A percentile compares a stretch with the other conserved stretches of the same genome.
Conservation (phyloP, 805 yeast species). For the Ogataea pilisensis region DNA sequence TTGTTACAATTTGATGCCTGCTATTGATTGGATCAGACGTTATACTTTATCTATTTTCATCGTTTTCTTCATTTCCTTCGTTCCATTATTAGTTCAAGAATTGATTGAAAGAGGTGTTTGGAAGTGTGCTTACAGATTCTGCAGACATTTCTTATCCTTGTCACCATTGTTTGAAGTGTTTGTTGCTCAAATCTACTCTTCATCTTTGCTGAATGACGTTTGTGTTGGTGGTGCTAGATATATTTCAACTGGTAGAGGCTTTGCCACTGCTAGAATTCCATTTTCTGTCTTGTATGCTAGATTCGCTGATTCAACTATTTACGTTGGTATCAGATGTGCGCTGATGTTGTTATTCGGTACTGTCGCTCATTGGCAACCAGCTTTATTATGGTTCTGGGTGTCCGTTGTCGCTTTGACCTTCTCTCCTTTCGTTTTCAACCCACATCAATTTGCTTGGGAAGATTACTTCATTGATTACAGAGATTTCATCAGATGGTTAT, state of each 20-base stretch:
- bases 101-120: constrained; percentile 77
- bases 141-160: constrained; percentile 62
- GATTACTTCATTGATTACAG: constrained; percentile 49
- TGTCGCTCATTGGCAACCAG: constrained; percentile 75
- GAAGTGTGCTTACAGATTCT: constrained; percentile 67
- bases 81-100: constrained; percentile 77
- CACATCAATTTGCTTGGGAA: constrained; percentile 46
- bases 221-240: constrained; percentile 85
- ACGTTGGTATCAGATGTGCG: constrained; percentile 68
- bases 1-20: constrained; percentile 71
- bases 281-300: constrained; percentile 71
- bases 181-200: constrained; percentile 74
- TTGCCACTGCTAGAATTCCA: constrained; percentile 78
- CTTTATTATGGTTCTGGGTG: constrained; percentile 58
- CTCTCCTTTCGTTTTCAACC: constrained; percentile 51
- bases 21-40: constrained; percentile 78
- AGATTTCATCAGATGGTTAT: constrained; percentile 63
- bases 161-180: constrained; percentile 83
- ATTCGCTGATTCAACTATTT: constrained; percentile 73
- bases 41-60: constrained; percentile 77
- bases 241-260: constrained; percentile 90
- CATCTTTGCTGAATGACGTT: constrained; percentile 66
- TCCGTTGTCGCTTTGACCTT: constrained; percentile 42
- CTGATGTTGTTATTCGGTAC: constrained; percentile 73
- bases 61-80: constrained; percentile 74